phyloP scores from a whole-genome alignment of 805 yeast species.

The Lipomyces oligophaga region DNA sequence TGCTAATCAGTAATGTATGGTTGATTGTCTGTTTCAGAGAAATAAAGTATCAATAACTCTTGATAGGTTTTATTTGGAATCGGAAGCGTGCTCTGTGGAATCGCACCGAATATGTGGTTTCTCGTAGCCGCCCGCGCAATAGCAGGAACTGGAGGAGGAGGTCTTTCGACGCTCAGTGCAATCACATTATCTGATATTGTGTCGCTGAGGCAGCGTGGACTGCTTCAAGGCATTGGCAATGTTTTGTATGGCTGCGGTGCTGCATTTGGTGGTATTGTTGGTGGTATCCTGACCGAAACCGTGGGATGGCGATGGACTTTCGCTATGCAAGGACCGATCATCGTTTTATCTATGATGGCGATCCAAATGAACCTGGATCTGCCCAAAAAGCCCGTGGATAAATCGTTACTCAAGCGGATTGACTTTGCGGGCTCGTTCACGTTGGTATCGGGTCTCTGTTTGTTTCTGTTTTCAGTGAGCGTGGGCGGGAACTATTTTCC shows the following conservation, averaged over 20 bases:
- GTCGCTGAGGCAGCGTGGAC: slow-evolving; percentile 68
- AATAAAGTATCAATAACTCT: too few species aligned
- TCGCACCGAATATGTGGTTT: slow-evolving; percentile 38
- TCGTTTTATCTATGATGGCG: slow-evolving; percentile 41
- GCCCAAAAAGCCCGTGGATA: slow-evolving; percentile 38
- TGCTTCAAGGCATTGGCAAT: slow-evolving; percentile 80
- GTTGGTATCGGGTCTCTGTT: slow-evolving; percentile 54
- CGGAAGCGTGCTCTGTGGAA: slow-evolving; percentile 54
- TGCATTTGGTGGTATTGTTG: slow-evolving; percentile 59
- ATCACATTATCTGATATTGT: slow-evolving; percentile 74
- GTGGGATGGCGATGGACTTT: slow-evolving; percentile 62
- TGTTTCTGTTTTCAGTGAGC: slow-evolving; percentile 60
- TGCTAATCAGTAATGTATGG: slow-evolving; percentile 43
- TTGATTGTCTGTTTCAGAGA: too few species aligned
- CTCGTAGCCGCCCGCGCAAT: slow-evolving; percentile 50
- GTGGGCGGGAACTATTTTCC: slow-evolving; percentile 57
- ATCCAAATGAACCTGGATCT: slow-evolving; percentile 29
- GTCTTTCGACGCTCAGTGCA: slow-evolving; percentile 69
- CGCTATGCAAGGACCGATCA: slow-evolving; percentile 41
- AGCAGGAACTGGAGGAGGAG: slow-evolving; percentile 91
- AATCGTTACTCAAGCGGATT: slow-evolving; percentile 51
- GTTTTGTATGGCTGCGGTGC: slow-evolving; percentile 75
- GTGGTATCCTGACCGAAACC: slow-evolving; percentile 51
- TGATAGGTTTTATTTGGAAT: slow-evolving; percentile 44
- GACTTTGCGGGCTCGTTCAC: slow-evolving; percentile 62